These are phyloP conservation scores for Candida fluviatilis DNA, from an alignment of 805 yeast species.

Conservation along the genomic window DNA sequence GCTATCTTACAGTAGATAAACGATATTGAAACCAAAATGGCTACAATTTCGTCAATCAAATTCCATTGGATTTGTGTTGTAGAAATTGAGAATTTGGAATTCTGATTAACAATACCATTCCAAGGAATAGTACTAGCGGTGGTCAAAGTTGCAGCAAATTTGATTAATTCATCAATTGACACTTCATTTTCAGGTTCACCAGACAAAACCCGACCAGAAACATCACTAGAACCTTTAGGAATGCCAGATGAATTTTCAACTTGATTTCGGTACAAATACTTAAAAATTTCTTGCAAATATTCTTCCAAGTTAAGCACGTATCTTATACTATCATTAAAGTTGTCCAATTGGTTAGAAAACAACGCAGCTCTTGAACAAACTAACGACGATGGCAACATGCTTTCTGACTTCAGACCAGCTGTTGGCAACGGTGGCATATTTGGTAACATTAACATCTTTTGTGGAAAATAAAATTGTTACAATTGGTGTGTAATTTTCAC, in stretches of 20 bases:
- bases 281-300: constrained; percentile 26
- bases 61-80: constrained; percentile 20
- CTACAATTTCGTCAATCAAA: constrained; percentile 26
- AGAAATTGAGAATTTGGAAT: background rate
- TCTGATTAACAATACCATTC: background rate
- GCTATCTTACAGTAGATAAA: constrained; percentile 31
- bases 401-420: constrained; percentile 5
- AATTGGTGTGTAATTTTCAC: no score
- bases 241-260: no score
- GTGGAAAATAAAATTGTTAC: background rate
- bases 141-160: background rate
- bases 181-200: background rate
- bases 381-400: constrained; percentile 9
- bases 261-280: constrained; percentile 4
- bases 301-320: constrained; percentile 30
- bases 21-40: constrained; percentile 19
- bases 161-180: constrained; percentile 1
- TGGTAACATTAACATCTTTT: constrained; percentile 30
- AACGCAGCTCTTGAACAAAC: constrained; percentile 16
- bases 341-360: constrained; percentile 6
- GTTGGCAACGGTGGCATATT: constrained; percentile 28
- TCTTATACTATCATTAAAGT: constrained; percentile 23
- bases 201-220: background rate
- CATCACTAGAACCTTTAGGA: no score
- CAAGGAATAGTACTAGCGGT: constrained; percentile 1